These are phyloP conservation scores for Stachybotrys chartarum DNA, from an alignment of 2,329 filamentous ascomycete genomes.

Conservation along the genomic window DNA sequence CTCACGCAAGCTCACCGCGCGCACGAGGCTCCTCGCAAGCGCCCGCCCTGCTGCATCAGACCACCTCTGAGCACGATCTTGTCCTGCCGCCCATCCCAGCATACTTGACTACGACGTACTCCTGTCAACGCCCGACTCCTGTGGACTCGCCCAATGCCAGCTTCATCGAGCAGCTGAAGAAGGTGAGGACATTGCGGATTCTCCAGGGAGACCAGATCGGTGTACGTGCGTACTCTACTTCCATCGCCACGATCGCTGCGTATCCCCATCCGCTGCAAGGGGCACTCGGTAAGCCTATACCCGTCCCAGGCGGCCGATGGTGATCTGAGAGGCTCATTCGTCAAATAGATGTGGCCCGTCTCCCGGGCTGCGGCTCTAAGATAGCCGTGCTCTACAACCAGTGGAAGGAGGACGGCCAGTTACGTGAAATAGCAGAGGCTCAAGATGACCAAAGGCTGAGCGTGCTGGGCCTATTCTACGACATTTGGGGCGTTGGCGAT, in stretches of 20 bases:
- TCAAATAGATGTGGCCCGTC: constrained; percentile 36
- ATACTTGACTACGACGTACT: constrained; percentile 56
- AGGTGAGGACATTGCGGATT: constrained; percentile 64
- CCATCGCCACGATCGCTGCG: constrained; percentile 75
- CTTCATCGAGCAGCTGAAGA: constrained; percentile 69
- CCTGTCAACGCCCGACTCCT: constrained; percentile 74
- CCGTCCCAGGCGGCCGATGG: constrained; percentile 3
- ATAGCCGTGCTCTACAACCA: constrained; percentile 72
- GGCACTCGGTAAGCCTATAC: constrained; percentile 28
- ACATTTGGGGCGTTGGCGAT: constrained; percentile 89
- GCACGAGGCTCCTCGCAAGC: constrained; percentile 10
- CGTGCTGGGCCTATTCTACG: constrained; percentile 63
- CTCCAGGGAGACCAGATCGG: constrained; percentile 72
- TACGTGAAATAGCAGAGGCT: constrained; percentile 58
- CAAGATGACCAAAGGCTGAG: constrained; percentile 57
- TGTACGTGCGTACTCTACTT: constrained; percentile 78
- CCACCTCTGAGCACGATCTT: constrained; percentile 72
- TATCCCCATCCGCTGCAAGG: constrained; percentile 55
- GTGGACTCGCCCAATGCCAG: constrained; percentile 61
- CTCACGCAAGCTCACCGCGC: not conserved
- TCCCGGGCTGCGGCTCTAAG: constrained; percentile 79
- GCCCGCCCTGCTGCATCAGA: constrained; percentile 50
- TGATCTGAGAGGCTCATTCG: not conserved
- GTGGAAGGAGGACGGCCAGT: constrained; percentile 53
- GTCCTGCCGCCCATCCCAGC: constrained; percentile 59